These are phyloP conservation scores for Pelargonium nanum DNA, from an alignment of 345 rosid genomes.

Conservation along the genomic window DNA sequence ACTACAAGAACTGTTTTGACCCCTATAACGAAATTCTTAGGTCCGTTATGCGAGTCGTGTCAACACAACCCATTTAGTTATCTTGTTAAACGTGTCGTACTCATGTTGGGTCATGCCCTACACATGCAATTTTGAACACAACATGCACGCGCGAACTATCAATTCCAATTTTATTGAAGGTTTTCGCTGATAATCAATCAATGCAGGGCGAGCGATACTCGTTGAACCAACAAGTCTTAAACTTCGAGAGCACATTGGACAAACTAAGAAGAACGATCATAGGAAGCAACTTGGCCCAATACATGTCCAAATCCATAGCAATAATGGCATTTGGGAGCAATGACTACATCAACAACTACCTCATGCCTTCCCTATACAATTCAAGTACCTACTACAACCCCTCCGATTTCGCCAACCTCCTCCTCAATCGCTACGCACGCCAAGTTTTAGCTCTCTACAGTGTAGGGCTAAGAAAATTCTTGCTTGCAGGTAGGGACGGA, in stretches of 20 bases:
- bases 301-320: slow-evolving; percentile 46
- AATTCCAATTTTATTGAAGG: not conserved
- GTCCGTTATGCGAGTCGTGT: no score
- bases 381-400: slow-evolving; percentile 42
- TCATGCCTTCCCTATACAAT: slow-evolving; percentile 43
- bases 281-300: slow-evolving; percentile 17
- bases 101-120: no score
- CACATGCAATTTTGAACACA: not conserved
- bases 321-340: slow-evolving; percentile 58
- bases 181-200: not conserved
- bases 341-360: slow-evolving; percentile 76
- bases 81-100: no score
- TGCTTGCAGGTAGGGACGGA: slow-evolving; percentile 3
- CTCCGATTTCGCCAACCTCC: slow-evolving; percentile 40
- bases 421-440: slow-evolving; percentile 35
- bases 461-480: slow-evolving; percentile 54
- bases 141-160: not conserved
- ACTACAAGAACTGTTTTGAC: no score
- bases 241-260: slow-evolving; percentile 43
- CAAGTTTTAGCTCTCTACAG: slow-evolving; percentile 34
- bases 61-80: no score
- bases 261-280: slow-evolving; percentile 27
- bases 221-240: slow-evolving; percentile 46
- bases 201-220: slow-evolving; percentile 60
- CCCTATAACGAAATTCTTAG: no score